Evolutionary conservation across 768 basidiomycete genomes (phyloP), one percentile per base, ranked within the genome.

Genomic region (Tulasnella sp.): DNA sequence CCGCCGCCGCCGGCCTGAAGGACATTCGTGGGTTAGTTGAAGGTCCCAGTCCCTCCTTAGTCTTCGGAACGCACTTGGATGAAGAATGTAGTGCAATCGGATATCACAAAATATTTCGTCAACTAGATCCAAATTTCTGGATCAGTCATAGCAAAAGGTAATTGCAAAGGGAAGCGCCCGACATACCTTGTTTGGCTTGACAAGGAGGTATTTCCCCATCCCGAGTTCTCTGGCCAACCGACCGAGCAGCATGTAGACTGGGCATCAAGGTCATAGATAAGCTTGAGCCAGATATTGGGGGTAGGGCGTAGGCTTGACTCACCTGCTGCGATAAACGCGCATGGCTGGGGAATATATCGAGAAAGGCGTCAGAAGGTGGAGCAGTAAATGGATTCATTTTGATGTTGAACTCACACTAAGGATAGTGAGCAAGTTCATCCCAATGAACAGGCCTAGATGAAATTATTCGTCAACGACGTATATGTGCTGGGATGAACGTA

Each of bases 181-280:
- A 38, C 34, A 7, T 62, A 86, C 77, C n/a, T 71, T 71, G 21
- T 70, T 72, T 4, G 78, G 72, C 0, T 72, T 70, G 21, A 87
- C 68, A 26, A 80, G 65, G 26, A 86, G 71, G 64, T 80, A 75
- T 47, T 74, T 61, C 58, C 76, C 72, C 34, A 74, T 75, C 9
- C 72, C 65, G 4, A 86, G 69, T 62, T 78, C 73, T 23, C 69
- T 72, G 3, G 83, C 80, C 2, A 88, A 68, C 11, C 78, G 78
- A 9, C 84, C 83, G 1, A 88, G 76, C n/a, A 86, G 74, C 56
- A 85, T 71, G 65, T 88, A 87, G 65, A 82, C 77, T 15, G 81
- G 3, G 38, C 27, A 42, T 21, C 17, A 42, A 60, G 8, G 70
- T 68, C 26, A 71, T 60, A 34, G 26, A 5, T 32, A 15, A 23